phyloP scores from a whole-genome alignment of 2,329 filamentous ascomycete species.

The Stylonectria norvegica region DNA sequence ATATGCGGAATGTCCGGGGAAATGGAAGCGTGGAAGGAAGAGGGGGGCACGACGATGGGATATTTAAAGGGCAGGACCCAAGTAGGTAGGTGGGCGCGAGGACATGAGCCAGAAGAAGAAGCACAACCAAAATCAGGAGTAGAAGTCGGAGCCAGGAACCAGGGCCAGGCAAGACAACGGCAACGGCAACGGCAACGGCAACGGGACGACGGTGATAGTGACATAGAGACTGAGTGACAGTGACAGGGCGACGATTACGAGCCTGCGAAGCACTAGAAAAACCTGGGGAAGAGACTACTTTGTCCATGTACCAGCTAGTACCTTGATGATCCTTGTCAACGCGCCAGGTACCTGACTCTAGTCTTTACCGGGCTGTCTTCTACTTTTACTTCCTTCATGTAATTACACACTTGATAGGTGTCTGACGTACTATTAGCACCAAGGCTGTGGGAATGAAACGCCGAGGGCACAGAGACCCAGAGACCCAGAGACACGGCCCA shows the following conservation, averaged over 20 bases:
- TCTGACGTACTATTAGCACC: not conserved
- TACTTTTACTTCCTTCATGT: too few relatives aligned
- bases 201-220: slow-evolving; percentile 6
- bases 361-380: too few relatives aligned
- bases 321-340: too few relatives aligned
- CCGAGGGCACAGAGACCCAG: not conserved
- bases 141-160: slow-evolving; percentile 4
- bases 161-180: slow-evolving; percentile 6
- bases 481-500: not conserved
- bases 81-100: slow-evolving; percentile 11
- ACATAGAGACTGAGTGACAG: slow-evolving; percentile 2
- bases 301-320: too few relatives aligned
- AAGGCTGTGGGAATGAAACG: not conserved
- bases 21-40: slow-evolving; percentile 9
- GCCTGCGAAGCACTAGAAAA: slow-evolving; percentile 4
- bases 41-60: slow-evolving; percentile 15
- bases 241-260: slow-evolving; percentile 18
- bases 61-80: slow-evolving; percentile 17
- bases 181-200: slow-evolving; percentile 20
- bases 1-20: slow-evolving; percentile 12
- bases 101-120: slow-evolving; percentile 16
- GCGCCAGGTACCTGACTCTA: too few relatives aligned
- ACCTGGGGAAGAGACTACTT: too few relatives aligned
- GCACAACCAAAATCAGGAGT: slow-evolving; percentile 16
- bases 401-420: too few relatives aligned